Evolutionary conservation across 495 filamentous ascomycete species (phyloP).

Genomic region (Penicillium goetzii): DNA sequence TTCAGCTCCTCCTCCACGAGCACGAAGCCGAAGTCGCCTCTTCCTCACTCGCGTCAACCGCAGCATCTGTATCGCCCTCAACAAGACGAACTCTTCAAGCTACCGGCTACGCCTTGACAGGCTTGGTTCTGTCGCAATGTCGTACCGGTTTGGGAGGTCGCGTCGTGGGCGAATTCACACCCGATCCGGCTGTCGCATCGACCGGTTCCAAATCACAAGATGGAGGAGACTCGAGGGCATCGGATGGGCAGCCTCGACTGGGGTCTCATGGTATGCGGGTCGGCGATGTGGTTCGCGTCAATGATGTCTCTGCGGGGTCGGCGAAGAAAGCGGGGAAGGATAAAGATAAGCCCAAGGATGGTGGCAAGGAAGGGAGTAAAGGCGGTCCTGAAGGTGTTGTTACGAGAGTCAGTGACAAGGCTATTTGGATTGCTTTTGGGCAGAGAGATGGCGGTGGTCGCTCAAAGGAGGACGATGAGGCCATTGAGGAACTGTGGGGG

Average conservation of each 20-base stretch:
- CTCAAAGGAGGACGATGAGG: slow-evolving; percentile 58
- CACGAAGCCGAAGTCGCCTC: slow-evolving; percentile 66
- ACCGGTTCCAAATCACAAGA: slow-evolving; percentile 21
- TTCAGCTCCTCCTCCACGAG: slow-evolving; percentile 75
- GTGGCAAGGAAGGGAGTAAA: slow-evolving; percentile 34
- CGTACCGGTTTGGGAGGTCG: slow-evolving; percentile 92
- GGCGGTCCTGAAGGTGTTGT: slow-evolving; percentile 83
- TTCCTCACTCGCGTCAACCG: slow-evolving; percentile 63
- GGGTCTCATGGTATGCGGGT: slow-evolving; percentile 82
- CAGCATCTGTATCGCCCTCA: slow-evolving; percentile 67
- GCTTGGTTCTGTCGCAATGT: slow-evolving; percentile 72
- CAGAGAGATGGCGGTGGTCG: slow-evolving; percentile 55
- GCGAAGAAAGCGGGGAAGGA: slow-evolving; percentile 67
- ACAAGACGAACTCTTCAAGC: slow-evolving; percentile 77
- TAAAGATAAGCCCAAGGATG: slow-evolving; percentile 67
- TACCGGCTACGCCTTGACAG: slow-evolving; percentile 85
- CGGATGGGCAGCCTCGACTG: slow-evolving; percentile 45
- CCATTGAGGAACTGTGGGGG: slow-evolving; percentile 60
- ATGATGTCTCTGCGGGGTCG: slow-evolving; percentile 70
- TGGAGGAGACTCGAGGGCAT: slow-evolving; percentile 38
- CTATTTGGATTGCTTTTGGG: slow-evolving; percentile 70
- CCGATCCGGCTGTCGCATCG: slow-evolving; percentile 67
- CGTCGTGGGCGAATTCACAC: slow-evolving; percentile 77
- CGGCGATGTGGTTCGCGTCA: slow-evolving; percentile 85
- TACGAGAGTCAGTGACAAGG: slow-evolving; percentile 62